phyloP scores from a whole-genome alignment of 441 rosid genomes.

The Hura crepitans region DNA sequence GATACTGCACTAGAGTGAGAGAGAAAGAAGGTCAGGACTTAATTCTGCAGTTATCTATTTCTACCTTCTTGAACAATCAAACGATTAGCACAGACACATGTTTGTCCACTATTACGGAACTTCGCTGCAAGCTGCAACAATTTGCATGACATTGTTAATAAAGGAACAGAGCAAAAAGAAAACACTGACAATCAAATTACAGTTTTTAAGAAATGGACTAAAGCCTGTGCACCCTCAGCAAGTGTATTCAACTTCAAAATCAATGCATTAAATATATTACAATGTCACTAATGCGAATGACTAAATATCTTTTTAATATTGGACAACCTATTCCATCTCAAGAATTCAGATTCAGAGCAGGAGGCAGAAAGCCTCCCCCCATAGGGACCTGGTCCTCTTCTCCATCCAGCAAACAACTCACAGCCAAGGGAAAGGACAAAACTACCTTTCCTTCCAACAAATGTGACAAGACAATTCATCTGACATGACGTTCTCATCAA shows the following conservation, averaged over 20 bases:
- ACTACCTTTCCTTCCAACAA: too few relatives aligned
- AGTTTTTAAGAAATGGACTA: not conserved
- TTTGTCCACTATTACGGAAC: conserved; percentile 95
- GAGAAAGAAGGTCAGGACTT: not conserved
- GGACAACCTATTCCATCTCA: not conserved
- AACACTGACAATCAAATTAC: not conserved
- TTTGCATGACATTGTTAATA: conserved; percentile 14
- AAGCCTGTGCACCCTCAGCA: not conserved
- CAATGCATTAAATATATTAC: not conserved
- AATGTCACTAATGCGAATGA: not conserved
- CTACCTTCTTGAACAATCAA: conserved; percentile 95
- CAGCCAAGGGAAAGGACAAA: not conserved
- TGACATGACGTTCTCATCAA: not conserved
- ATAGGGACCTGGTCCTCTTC: not conserved
- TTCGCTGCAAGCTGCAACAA: conserved; percentile 83
- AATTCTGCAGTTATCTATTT: conserved; percentile 4
- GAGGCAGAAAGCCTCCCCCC: not conserved
- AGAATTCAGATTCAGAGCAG: not conserved
- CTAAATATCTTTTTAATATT: not conserved
- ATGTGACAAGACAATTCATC: not conserved
- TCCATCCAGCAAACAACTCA: not conserved
- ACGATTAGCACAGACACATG: conserved; percentile 96
- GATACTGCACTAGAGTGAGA: not conserved
- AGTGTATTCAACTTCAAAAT: not conserved
- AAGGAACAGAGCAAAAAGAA: not conserved